Base-by-base conservation (phyloP, 345 rosid species). In the Clausena lansium region DNA sequence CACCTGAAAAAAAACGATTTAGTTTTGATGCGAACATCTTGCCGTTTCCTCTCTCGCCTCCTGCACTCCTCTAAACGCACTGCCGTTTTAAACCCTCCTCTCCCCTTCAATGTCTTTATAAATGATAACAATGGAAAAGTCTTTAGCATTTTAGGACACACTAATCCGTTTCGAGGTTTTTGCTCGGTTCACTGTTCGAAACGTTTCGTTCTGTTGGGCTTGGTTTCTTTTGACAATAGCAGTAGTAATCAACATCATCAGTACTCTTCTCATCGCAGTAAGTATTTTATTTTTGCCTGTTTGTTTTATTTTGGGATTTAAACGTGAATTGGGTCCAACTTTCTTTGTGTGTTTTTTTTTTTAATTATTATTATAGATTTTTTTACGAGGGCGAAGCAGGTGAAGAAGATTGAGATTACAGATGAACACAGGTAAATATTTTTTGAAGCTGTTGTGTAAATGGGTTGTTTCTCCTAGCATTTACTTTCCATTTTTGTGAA, bases 341-440 rank as follows among this genome's bases (percentile, higher is more conserved):
- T 36, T 32, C 9, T 52, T 0, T 83, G 62, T 54, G 61, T 62
- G 22, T 55, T 9, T 30, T 47, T 32, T 39, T 39, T 41, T 41
- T 13, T 11, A n/a, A n/a, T 39, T 9, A 41, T 41, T 38, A 30
- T 32, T 77, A 76, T 84, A 94, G 97, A 72, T 70, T 91, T 94
- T 75, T 85, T 93, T 76, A 92, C 96, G 2, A 86, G 92, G 76
- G 87, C 97, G 1, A 94, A 94, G 83, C 94, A 85, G 77, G 79
- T 83, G 70, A 83, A 90, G 92, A 88, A 84, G 82, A 91, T 93
- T 74, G 92, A 86, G 83, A 73, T 86, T 39, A 88, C 64, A 87
- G 98, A 94, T 83, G 89, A 86, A 68, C 98, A 91, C 83, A 94
- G 95, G 97, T 92, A 10, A 47, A 11, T 30, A 45, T 47, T 35